A percentile compares a stretch with the other conserved stretches of the same genome.
Evolutionary conservation across 2,329 filamentous ascomycete species (phyloP).

Genomic region (Exophiala oligosperma): DNA sequence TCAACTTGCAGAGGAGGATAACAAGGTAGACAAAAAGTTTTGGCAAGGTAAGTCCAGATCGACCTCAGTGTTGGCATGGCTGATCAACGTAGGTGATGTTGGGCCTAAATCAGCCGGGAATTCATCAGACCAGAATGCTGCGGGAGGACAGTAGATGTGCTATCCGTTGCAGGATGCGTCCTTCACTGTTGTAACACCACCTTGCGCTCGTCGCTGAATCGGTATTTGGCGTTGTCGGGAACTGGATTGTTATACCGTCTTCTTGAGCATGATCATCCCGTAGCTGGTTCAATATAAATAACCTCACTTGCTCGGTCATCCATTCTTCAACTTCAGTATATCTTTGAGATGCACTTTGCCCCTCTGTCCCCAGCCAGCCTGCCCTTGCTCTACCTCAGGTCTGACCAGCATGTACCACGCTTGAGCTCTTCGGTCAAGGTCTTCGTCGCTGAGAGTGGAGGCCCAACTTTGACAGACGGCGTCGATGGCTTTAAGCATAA

Average conservation of each 20-base stretch:
- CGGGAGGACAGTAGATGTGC: not conserved
- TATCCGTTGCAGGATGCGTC: not conserved
- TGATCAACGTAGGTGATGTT: conserved; percentile 24
- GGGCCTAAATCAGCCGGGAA: conserved; percentile 15
- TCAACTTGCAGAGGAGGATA: conserved; percentile 28
- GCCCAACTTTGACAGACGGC: conserved; percentile 74
- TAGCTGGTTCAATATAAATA: not conserved
- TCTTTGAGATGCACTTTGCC: conserved; percentile 65
- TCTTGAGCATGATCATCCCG: not conserved
- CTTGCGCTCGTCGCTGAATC: not conserved
- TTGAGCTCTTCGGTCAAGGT: conserved; percentile 77
- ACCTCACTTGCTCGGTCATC: not conserved
- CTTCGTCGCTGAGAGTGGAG: conserved; percentile 58
- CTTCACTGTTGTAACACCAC: not conserved
- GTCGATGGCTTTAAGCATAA: conserved; percentile 70
- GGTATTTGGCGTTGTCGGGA: not conserved
- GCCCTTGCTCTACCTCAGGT: conserved; percentile 72
- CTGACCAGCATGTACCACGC: conserved; percentile 76
- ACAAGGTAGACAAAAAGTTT: conserved; percentile 30
- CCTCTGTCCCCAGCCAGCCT: conserved; percentile 81
- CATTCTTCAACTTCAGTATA: conserved; percentile 62
- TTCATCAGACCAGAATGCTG: conserved; percentile 1
- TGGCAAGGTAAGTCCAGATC: conserved; percentile 24
- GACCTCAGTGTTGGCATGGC: not conserved
- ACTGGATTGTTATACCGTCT: not conserved